Percentiles rank a stretch among this genome's conserved stretches.
These are phyloP conservation scores for Agaricus sinodeliciosus DNA, from an alignment of 768 basidiomycete genomes.

Conservation along the genomic window DNA sequence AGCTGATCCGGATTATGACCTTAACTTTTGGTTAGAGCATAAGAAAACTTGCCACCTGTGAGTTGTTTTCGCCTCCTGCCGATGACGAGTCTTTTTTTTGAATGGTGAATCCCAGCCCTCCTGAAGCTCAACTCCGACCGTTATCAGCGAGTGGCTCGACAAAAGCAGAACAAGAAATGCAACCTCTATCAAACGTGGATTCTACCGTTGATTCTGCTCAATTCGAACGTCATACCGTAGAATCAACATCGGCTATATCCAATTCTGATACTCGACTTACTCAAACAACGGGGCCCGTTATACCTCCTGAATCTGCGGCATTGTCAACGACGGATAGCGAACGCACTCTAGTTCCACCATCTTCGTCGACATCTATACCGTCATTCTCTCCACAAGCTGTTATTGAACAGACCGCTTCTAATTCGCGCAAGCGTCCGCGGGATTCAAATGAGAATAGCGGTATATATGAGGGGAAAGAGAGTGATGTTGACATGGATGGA, in stretches of 20 bases:
- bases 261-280: background rate
- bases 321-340: conserved; percentile 8
- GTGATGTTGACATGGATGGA: conserved; percentile 16
- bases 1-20: conserved; percentile 50
- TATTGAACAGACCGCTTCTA: conserved; percentile 15
- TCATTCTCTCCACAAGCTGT: conserved; percentile 33
- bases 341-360: conserved; percentile 7
- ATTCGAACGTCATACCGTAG: background rate
- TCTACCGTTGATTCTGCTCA: background rate
- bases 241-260: background rate
- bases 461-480: conserved; percentile 37
- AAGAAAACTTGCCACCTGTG: conserved; percentile 41
- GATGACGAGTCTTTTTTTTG: background rate
- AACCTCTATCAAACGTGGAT: background rate
- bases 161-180: background rate
- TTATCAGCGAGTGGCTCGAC: background rate
- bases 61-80: conserved; percentile 6
- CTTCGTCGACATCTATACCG: conserved; percentile 3
- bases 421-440: conserved; percentile 12
- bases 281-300: background rate
- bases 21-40: conserved; percentile 58
- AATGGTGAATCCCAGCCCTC: background rate
- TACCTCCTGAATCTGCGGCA: background rate
- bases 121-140: background rate
- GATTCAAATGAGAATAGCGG: conserved; percentile 20